Evolutionary conservation across 23 red algal species (phyloP).

Genomic region (Gracilaria domingensis): DNA sequence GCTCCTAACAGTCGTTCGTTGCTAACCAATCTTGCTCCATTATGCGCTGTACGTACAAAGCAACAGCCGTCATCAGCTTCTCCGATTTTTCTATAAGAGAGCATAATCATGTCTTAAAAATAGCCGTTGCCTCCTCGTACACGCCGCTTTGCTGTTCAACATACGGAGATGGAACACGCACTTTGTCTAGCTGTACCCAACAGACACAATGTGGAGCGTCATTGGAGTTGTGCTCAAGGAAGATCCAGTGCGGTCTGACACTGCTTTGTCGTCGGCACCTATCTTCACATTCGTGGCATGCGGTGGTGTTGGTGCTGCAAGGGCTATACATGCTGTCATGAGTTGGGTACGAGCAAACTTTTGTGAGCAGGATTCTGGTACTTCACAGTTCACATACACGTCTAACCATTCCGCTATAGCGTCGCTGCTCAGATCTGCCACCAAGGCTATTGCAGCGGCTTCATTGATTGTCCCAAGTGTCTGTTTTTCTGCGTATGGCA

Average conservation of each 20-base stretch:
- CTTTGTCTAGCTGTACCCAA: conserved; percentile 15
- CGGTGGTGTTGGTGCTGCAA: conserved; percentile 13
- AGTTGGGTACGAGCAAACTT: conserved; percentile 43
- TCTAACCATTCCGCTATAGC: conserved; percentile 45
- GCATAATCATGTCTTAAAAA: not conserved
- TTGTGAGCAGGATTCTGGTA: conserved; percentile 11
- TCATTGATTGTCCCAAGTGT: conserved; percentile 17
- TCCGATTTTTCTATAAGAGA: conserved; percentile 36
- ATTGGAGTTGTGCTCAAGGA: conserved; percentile 38
- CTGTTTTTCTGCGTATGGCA: conserved; percentile 52
- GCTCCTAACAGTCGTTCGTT: not conserved
- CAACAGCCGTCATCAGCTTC: conserved; percentile 15
- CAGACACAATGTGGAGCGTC: conserved; percentile 3
- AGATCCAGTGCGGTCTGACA: conserved; percentile 17
- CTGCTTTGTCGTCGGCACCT: conserved; percentile 50
- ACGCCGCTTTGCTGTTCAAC: not conserved
- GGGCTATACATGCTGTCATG: conserved; percentile 32
- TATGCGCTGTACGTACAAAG: not conserved
- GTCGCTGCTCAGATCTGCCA: conserved; percentile 44
- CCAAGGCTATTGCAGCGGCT: conserved; percentile 49
- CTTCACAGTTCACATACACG: conserved; percentile 5
- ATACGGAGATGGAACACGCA: conserved; percentile 19
- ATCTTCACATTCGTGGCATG: conserved; percentile 30
- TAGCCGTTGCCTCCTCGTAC: too few relatives aligned
- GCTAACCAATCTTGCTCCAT: not conserved